Base-by-base conservation (phyloP, 2,329 filamentous ascomycete genomes). In the Stagonosporopsis vannaccii region DNA sequence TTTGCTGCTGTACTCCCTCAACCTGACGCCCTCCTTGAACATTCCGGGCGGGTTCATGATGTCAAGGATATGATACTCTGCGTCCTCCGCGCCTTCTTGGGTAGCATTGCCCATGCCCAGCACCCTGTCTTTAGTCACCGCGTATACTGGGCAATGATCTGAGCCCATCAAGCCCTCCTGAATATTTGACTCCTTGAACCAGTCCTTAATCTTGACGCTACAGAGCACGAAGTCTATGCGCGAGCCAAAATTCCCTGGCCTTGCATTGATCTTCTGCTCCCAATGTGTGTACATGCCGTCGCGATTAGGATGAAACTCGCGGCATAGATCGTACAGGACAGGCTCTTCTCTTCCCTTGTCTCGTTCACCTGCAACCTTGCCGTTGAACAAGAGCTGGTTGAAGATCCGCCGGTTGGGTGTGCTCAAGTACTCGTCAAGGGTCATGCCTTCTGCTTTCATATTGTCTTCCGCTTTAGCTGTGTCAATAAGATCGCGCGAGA, bases 231-330 rank as follows among this genome's bases (percentile, higher is more conserved):
- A 98, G 75, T 99, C 95, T 66, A 98, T 98, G 32, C 95, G 86
- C 51, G 91, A 90, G 6, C 95, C 95, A 75, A 90, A 96, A 73
- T 98, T 98, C 2, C 91, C 92, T 3, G 94, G 94, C n/a, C 95
- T 84, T n/a, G 91, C 91, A 75, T 98, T 98, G 70, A 92, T 90
- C 73, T 90, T 93, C 46, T 91, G 93, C 61, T 98, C 92, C 94
- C 94, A 98, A 74, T 94, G 97, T 0, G 95, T 98, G 74, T 92
- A 98, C 95, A 99, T 98, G 58, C 92, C 92, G 59, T 82, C 81
- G 35, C 95, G 84, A n/a, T 80, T 78, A 0, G 91, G 90, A 70
- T 97, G 90, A 69, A 93, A 96, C 23, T 84, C 85, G 44, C 95
- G 85, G 65, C 90, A 93, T 17, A 96, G 81, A 77, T 99, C 95